Conservation (phyloP, 345 rosid species). For the Salix koriyanagi region DNA sequence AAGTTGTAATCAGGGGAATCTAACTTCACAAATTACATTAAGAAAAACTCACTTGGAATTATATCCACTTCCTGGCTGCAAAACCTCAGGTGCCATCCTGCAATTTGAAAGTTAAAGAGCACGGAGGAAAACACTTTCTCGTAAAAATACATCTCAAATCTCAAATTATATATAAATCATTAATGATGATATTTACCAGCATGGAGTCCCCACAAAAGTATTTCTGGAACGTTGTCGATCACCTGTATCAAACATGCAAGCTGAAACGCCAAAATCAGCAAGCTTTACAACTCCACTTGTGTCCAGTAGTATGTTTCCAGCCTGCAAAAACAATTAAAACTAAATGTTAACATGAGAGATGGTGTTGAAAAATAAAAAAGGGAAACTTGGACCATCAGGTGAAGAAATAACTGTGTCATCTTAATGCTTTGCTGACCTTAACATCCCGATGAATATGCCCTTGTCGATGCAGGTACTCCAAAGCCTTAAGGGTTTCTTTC, state of each 20-base stretch:
- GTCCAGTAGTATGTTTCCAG: slow-evolving; percentile 94
- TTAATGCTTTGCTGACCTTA: slow-evolving; percentile 51
- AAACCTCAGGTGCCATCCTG: slow-evolving; percentile 99
- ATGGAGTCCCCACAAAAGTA: slow-evolving; percentile 98
- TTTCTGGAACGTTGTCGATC: slow-evolving; percentile 94
- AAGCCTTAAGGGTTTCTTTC: slow-evolving; percentile 96
- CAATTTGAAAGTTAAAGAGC: slow-evolving; percentile 20
- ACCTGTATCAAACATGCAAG: slow-evolving; percentile 95
- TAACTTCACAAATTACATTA: slow-evolving; percentile 1
- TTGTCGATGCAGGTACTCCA: slow-evolving; percentile 90
- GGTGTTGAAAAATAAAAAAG: not conserved
- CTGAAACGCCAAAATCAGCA: slow-evolving; percentile 98
- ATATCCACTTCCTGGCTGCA: slow-evolving; percentile 98
- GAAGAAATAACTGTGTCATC: slow-evolving; percentile 7
- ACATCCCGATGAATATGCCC: slow-evolving; percentile 99
- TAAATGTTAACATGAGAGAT: not conserved
- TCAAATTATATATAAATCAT: not conserved
- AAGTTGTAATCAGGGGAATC: not conserved
- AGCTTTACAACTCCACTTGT: slow-evolving; percentile 77
- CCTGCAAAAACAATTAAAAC: slow-evolving; percentile 43
- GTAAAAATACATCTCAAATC: not conserved
- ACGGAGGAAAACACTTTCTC: not conserved
- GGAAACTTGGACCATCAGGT: not conserved
- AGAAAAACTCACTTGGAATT: slow-evolving; percentile 79
- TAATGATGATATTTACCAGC: slow-evolving; percentile 59